phyloP scores from a whole-genome alignment of 192 early-diverging fungal species.

The Backusella liffmaniae region DNA sequence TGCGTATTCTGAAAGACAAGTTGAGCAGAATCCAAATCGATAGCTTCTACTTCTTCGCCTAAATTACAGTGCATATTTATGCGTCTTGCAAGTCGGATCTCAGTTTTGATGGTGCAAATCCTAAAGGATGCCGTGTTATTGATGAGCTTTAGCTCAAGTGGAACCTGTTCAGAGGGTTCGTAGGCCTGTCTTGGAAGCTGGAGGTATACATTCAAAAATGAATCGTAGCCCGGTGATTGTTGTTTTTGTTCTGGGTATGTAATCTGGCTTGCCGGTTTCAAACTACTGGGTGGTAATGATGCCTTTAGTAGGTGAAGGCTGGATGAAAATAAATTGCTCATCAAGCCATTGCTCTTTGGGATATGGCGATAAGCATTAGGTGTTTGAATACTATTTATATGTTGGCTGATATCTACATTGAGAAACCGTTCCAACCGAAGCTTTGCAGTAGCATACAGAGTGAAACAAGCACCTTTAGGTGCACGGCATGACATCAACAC shows the following conservation, averaged over 20 bases:
- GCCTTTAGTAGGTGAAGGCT: not conserved
- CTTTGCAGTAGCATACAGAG: not conserved
- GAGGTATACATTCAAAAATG: not conserved
- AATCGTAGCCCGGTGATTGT: not conserved
- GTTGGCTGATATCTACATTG: not conserved
- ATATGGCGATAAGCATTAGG: not conserved
- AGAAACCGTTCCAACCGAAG: constrained; percentile 4
- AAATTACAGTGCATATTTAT: constrained; percentile 5
- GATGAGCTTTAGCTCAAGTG: not conserved
- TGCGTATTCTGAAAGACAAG: not conserved
- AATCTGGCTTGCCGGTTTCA: not conserved
- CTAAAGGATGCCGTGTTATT: not conserved
- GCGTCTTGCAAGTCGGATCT: not conserved
- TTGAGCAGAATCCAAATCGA: not conserved
- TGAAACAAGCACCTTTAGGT: not conserved
- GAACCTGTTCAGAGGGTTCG: not conserved
- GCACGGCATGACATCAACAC: not conserved
- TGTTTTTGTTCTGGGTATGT: not conserved
- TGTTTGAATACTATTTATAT: not conserved
- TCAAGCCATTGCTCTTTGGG: not conserved
- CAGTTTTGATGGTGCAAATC: not conserved
- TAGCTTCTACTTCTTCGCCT: not conserved
- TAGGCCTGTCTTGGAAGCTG: not conserved
- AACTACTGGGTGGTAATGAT: not conserved
- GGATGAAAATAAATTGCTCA: not conserved